phyloP scores from a whole-genome alignment of 345 rosid species.

The Erysimum cheiranthoides region DNA sequence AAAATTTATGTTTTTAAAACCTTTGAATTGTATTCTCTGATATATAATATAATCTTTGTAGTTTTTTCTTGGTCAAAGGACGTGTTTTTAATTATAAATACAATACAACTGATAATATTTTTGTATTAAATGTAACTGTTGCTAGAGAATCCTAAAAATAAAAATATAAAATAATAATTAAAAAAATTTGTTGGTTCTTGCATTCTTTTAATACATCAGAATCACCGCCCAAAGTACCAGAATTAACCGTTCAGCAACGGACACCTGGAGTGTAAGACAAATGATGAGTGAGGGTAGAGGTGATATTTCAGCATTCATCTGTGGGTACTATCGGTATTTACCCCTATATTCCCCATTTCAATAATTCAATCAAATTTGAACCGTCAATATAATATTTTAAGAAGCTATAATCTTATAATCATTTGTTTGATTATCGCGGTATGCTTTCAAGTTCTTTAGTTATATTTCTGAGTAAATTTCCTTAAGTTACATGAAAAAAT shows the following conservation, averaged over 20 bases:
- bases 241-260: slow-evolving; percentile 48
- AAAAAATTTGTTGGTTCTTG: neutral
- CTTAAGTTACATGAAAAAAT: too few species aligned
- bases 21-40: slow-evolving; percentile 2
- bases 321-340: slow-evolving; percentile 30
- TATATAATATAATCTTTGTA: neutral
- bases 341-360: slow-evolving; percentile 1
- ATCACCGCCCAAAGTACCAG: slow-evolving; percentile 48
- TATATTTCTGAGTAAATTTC: too few species aligned
- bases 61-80: neutral
- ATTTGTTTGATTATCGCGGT: neutral
- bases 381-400: neutral
- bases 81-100: neutral
- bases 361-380: slow-evolving; percentile 24
- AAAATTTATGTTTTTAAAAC: neutral
- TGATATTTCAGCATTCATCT: slow-evolving; percentile 17
- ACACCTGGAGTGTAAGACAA: slow-evolving; percentile 45
- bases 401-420: neutral
- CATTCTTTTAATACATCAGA: slow-evolving; percentile 27
- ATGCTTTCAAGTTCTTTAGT: neutral
- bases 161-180: neutral
- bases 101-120: neutral
- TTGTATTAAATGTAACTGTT: neutral
- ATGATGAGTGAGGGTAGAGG: slow-evolving; percentile 34
- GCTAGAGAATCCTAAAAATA: slow-evolving; percentile 12